phyloP scores from a whole-genome alignment of 192 early-diverging fungal species.

The Backusella australiensis region DNA sequence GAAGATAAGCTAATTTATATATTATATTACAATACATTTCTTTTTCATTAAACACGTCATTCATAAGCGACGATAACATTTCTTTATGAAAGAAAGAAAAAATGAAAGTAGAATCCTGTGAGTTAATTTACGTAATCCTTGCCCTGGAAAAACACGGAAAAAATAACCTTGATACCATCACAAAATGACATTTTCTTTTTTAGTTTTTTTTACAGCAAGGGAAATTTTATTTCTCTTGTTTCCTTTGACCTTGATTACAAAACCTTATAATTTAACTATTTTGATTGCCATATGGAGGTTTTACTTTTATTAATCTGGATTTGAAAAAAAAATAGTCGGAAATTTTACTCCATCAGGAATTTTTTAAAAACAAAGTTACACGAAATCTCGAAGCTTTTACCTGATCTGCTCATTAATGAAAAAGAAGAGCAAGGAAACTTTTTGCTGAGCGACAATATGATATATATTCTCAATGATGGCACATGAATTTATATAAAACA shows the following conservation, averaged over 20 bases:
- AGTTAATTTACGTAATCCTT: background rate
- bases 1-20: too few relatives aligned
- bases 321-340: background rate
- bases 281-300: background rate
- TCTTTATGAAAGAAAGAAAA: background rate
- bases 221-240: background rate
- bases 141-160: background rate
- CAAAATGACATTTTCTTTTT: too few relatives aligned
- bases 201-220: background rate
- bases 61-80: background rate
- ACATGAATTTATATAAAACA: background rate
- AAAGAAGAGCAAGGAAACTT: background rate
- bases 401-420: background rate
- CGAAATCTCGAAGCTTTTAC: background rate
- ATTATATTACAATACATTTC: too few relatives aligned
- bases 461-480: background rate
- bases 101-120: background rate
- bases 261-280: constrained; percentile 7
- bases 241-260: background rate
- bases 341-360: background rate
- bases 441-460: background rate
- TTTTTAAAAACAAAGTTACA: background rate
- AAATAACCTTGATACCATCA: background rate
- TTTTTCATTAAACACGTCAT: too few relatives aligned
- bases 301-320: background rate